These are phyloP conservation scores for Penicillium sp. DNA, from an alignment of 2,329 filamentous ascomycete genomes.

Conservation along the genomic window DNA sequence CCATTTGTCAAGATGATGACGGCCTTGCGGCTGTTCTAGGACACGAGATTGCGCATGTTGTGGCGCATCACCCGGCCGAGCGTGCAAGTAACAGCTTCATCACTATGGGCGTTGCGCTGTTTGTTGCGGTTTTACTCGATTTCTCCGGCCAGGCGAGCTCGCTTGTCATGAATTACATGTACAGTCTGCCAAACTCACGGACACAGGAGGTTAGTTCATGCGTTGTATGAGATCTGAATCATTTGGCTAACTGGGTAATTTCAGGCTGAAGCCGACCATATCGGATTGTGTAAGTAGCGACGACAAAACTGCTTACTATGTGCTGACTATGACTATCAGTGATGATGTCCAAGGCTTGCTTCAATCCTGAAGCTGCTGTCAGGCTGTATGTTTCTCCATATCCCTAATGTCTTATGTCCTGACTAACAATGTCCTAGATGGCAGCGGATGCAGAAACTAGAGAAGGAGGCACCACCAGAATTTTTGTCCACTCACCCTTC, in stretches of 20 bases:
- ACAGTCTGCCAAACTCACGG: conserved; percentile 56
- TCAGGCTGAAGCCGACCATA: conserved; percentile 61
- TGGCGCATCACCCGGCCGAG: conserved; percentile 58
- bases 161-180: conserved; percentile 50
- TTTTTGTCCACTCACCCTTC: conserved; percentile 63
- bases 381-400: conserved; percentile 41
- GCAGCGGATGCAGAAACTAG: conserved; percentile 52
- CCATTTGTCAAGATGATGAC: conserved; percentile 57
- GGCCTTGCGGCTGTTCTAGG: conserved; percentile 62
- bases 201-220: conserved; percentile 52
- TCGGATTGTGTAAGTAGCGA: conserved; percentile 51
- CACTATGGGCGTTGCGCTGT: conserved; percentile 29
- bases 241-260: not conserved
- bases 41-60: conserved; percentile 66
- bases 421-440: conserved; percentile 37
- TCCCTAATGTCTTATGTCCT: not conserved
- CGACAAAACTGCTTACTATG: not conserved
- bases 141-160: conserved; percentile 40
- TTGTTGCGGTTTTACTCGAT: conserved; percentile 39
- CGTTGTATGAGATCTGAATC: not conserved
- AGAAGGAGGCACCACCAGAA: conserved; percentile 51
- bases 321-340: conserved; percentile 35
- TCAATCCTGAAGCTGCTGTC: conserved; percentile 57
- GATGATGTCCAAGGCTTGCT: conserved; percentile 65
- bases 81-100: conserved; percentile 49